Evolutionary conservation across 2,329 filamentous ascomycete genomes (phyloP), one percentile per base, ranked within the genome.

Genomic region (Cadophora sp.): DNA sequence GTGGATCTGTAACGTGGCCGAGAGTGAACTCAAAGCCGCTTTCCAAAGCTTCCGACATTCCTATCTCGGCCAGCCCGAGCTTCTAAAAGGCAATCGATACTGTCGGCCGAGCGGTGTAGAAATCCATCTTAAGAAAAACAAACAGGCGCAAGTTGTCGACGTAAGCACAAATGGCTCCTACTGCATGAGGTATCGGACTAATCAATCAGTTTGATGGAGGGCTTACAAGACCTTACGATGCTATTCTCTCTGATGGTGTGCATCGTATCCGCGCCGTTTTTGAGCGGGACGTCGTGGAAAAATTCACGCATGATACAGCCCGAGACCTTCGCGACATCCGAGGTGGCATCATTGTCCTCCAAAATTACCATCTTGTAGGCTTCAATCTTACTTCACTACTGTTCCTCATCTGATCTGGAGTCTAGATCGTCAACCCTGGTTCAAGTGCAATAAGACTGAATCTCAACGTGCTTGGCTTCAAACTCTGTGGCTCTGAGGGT

Each of bases 401-500:
- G 40, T 12, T 8, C 19, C 14, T 19, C 24, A 16, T 24, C 56
- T 59, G 34, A 59, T 11, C 56, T 43, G 7, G 14, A 9, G 4
- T 26, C 11, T 9, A 59, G 56, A 7, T 59, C 16, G 56, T 59
- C 56, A 40, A 40, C 31, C 24, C 56, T 40, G 7, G n/a, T 43
- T 27, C 9, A 26, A 5, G 16, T 14, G 24, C 29, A 26, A 43
- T 16, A 19, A 40, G 14, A 26, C 51, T 66, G 7, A 37, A 7
- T 29, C 53, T 69, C 19, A 43, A 26, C 4, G 55, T 68, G 0
- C 51, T 46, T 34, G 24, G 24, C 4, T 69, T 66, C 34, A 64
- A 64, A 27, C 31, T 53, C 19, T 53, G 24, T 59, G 64, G 69
- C 7, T 59, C 60, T 50, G 75, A 77, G 55, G 75, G 74, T 51